These are phyloP conservation scores for Luvunga scandens DNA, from an alignment of 345 rosid species.

Conservation along the genomic window DNA sequence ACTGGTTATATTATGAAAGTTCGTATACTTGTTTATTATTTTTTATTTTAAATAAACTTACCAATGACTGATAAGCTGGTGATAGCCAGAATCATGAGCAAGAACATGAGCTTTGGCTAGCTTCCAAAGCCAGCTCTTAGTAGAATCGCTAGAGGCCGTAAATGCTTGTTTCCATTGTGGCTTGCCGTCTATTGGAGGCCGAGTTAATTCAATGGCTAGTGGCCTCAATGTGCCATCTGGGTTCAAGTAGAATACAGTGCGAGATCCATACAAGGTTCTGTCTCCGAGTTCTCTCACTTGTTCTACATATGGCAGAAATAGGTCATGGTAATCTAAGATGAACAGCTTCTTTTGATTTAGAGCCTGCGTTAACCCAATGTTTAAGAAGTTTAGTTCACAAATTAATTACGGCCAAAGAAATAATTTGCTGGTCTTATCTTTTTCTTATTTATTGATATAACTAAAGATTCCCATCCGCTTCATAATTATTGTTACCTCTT, in stretches of 20 bases:
- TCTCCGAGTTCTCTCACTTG: conserved; percentile 50
- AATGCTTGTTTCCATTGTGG: conserved; percentile 66
- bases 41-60: conserved; percentile 6
- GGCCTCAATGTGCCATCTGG: conserved; percentile 52
- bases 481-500: conserved; percentile 37
- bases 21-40: too few species aligned
- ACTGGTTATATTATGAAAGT: too few species aligned
- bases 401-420: neutral
- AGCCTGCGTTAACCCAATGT: conserved; percentile 33
- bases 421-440: neutral
- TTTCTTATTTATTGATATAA: neutral
- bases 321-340: conserved; percentile 58
- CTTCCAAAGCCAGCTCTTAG: conserved; percentile 72
- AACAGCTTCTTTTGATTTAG: conserved; percentile 45
- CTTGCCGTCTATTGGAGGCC: conserved; percentile 52
- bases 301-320: conserved; percentile 57
- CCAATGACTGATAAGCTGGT: conserved; percentile 82
- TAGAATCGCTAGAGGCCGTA: conserved; percentile 39
- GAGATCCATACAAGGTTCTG: conserved; percentile 60
- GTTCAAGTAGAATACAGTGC: conserved; percentile 59
- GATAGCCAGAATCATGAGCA: conserved; percentile 68
- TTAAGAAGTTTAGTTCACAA: neutral
- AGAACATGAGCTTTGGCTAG: conserved; percentile 69
- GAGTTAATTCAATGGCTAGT: conserved; percentile 60
- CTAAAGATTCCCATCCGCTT: too few species aligned